Evolutionary conservation across 768 basidiomycete species (phyloP).

Genomic region (Leucocoprinus sp.): DNA sequence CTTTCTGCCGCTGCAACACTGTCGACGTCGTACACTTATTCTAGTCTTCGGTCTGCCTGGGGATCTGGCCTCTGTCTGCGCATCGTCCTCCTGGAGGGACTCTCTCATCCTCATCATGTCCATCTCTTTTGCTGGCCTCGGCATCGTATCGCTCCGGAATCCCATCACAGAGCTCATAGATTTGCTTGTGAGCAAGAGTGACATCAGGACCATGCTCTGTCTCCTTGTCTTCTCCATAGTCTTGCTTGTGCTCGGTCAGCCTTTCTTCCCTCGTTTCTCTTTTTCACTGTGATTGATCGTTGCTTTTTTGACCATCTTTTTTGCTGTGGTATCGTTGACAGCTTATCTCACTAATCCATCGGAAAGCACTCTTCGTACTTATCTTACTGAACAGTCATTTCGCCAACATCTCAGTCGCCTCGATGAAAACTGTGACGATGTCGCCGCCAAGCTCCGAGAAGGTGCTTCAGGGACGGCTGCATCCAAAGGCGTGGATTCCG

Average conservation of each 20-base stretch:
- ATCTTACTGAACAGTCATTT: conserved; percentile 96
- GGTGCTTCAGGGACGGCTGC: conserved; percentile 22
- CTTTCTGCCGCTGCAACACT: conserved; percentile 26
- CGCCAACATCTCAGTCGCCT: conserved; percentile 87
- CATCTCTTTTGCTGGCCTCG: conserved; percentile 55
- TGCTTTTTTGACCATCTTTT: conserved; percentile 11
- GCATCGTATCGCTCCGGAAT: conserved; percentile 50
- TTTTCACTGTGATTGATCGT: conserved; percentile 11
- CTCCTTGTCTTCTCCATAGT: conserved; percentile 62
- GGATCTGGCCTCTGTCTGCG: conserved; percentile 26
- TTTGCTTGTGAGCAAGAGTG: conserved; percentile 46
- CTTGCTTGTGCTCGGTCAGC: conserved; percentile 63
- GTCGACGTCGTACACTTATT: conserved; percentile 24
- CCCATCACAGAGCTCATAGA: conserved; percentile 44
- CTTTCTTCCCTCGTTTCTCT: conserved; percentile 12
- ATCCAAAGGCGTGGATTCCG: conserved; percentile 17
- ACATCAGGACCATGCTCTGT: conserved; percentile 65
- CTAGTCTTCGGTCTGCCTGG: conserved; percentile 26
- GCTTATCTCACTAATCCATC: conserved; percentile 94
- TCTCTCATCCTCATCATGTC: conserved; percentile 52
- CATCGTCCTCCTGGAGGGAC: conserved; percentile 34
- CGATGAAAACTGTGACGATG: conserved; percentile 56
- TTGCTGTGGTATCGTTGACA: too few relatives aligned
- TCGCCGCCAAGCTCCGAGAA: conserved; percentile 21
- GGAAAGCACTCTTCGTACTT: conserved; percentile 88